Conservation (phyloP, 1,284 basidiomycete species). For the Trametes pubescens region DNA sequence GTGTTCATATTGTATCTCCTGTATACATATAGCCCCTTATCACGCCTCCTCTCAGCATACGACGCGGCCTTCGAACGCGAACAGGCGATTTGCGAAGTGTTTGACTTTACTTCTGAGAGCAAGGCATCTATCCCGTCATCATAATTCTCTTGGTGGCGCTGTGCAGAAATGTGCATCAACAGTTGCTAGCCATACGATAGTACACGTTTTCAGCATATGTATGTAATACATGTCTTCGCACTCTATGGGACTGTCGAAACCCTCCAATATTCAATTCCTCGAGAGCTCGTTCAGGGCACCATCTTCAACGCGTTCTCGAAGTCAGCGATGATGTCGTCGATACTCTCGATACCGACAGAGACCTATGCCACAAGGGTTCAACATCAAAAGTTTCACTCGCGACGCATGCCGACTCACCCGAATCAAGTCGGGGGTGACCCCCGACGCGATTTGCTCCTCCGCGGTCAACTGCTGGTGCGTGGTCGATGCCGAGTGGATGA, state of each 20-base stretch:
- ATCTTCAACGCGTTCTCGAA: constrained; percentile 69
- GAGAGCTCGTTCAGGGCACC: constrained; percentile 29
- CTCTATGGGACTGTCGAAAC: not conserved
- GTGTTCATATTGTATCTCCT: too few species aligned
- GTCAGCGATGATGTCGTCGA: constrained; percentile 87
- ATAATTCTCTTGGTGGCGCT: too few species aligned
- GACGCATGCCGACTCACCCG: constrained; percentile 57
- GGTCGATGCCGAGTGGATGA: constrained; percentile 85
- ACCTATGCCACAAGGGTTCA: constrained; percentile 47
- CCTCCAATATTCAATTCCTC: not conserved
- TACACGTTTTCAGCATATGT: too few species aligned
- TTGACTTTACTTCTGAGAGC: too few species aligned
- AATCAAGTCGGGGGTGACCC: constrained; percentile 85
- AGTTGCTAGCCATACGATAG: too few species aligned
- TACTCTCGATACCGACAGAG: constrained; percentile 84
- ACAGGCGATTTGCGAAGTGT: too few species aligned
- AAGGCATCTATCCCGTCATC: too few species aligned
- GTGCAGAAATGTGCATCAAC: too few species aligned
- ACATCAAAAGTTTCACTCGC: constrained; percentile 5
- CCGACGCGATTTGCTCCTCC: constrained; percentile 73
- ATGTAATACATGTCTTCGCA: too few species aligned
- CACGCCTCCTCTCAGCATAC: too few species aligned
- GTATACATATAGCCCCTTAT: too few species aligned
- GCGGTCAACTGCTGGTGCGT: constrained; percentile 83
- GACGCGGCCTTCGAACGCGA: too few species aligned